A percentile compares a stretch with the other conserved stretches of the same genome.
Conservation (phyloP, 2,329 filamentous ascomycete species). For the Cryphonectria nitschkei region DNA sequence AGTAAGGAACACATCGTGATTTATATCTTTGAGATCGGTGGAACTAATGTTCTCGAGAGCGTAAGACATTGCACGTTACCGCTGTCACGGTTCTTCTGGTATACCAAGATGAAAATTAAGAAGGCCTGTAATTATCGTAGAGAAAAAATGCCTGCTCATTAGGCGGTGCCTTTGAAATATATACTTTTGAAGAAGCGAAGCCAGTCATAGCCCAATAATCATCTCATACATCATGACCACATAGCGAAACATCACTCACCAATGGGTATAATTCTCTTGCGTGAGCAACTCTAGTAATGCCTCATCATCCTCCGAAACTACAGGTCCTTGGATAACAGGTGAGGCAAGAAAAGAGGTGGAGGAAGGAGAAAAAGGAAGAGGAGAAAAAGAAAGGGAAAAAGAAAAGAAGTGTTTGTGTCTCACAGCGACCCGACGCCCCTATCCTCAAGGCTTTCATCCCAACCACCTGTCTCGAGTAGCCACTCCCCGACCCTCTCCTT, state of each 20-base stretch:
- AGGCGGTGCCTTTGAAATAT: constrained; percentile 5
- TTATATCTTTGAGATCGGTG: too few species aligned
- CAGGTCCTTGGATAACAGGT: too few species aligned
- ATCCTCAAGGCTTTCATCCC: constrained; percentile 77
- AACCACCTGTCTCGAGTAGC: constrained; percentile 78
- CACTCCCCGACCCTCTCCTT: constrained; percentile 75
- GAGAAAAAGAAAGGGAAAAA: too few species aligned
- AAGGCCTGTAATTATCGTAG: background rate
- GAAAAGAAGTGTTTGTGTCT: background rate
- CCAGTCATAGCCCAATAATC: background rate
- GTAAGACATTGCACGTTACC: background rate
- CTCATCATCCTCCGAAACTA: background rate
- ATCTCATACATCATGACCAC: background rate
- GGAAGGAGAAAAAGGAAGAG: too few species aligned
- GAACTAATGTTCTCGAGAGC: too few species aligned
- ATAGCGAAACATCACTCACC: constrained; percentile 1
- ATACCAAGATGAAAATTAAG: background rate
- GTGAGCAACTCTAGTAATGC: background rate
- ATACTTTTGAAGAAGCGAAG: constrained; percentile 16
- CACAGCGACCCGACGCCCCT: constrained; percentile 49
- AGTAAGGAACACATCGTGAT: too few species aligned
- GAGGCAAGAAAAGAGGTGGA: too few species aligned
- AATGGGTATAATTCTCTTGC: constrained; percentile 2
- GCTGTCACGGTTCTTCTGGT: background rate
- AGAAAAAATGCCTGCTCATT: background rate